Base-by-base conservation (phyloP, 2,329 filamentous ascomycete genomes). In the Cordyceps cateniannulata region DNA sequence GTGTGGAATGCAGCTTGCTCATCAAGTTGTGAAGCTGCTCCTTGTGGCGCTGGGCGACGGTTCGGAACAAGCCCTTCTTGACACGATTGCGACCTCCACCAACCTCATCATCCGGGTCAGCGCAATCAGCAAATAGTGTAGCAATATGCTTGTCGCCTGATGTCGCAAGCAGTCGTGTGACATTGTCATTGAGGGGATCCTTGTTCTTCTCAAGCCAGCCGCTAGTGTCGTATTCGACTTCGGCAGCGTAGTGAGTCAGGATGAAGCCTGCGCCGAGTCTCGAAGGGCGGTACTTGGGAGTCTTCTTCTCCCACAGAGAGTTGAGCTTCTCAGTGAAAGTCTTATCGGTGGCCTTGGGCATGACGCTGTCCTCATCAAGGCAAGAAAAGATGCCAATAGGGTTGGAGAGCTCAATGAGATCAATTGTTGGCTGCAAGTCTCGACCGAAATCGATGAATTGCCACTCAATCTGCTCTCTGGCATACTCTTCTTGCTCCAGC, bases 191-290 rank as follows among this genome's bases (percentile, higher is more conserved):
- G 50, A 99, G 75, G 1, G 95, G 96, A 69, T 99, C 95, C 73
- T 99, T 99, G 80, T 99, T 99, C 81, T 98, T 99, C 74, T 98
- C 93, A 38, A 99, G 78, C 95, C 95, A 99, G 62, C 90, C 90
- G 61, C 93, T 86, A 0, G 95, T 99, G 0, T 89, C 92, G 72
- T 99, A 99, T 73, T 99, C 96, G 3, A 99, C 95, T 73, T 98
- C 95, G 27, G 95, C 93, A 25, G 95, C 95, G 70, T 99, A 99
- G 71, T 99, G 95, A 0, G 95, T 99, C 22, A 99, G 85, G 67
- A 97, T 87, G 70, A 99, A 99, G 16, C 95, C 96, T 69, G 97
- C 91, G 1, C 86, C 90, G 16, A 97, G 83, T 18, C 95, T 85
- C 20, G 93, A 95, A 7, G 91, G 85, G 54, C 91, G 88, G 74